A percentile compares a stretch with the other conserved stretches of the same genome.
phyloP scores from a whole-genome alignment of 2,329 filamentous ascomycete genomes.

The Phoma sp. region DNA sequence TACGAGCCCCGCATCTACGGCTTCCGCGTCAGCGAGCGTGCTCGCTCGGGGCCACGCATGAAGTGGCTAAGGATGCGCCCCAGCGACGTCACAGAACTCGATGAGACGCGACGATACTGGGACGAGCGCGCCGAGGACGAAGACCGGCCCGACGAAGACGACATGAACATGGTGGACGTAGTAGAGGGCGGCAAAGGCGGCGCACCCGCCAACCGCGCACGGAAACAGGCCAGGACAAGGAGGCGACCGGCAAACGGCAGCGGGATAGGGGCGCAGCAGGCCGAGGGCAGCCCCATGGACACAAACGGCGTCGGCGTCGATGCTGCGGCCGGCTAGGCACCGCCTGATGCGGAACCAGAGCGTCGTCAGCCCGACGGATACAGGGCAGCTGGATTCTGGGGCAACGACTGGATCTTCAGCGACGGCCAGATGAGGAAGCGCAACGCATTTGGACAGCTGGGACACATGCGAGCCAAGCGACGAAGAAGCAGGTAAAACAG shows the following conservation, averaged over 20 bases:
- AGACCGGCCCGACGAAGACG: slow-evolving; percentile 47
- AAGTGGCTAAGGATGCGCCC: slow-evolving; percentile 92
- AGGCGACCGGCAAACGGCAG: slow-evolving; percentile 44
- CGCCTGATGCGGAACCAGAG: neutral
- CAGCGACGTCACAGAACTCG: slow-evolving; percentile 77
- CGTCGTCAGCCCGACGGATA: neutral
- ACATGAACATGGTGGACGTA: slow-evolving; percentile 49
- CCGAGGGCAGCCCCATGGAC: slow-evolving; percentile 49
- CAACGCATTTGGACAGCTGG: neutral
- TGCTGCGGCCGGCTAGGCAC: slow-evolving; percentile 31
- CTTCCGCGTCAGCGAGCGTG: slow-evolving; percentile 90
- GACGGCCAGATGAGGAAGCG: neutral
- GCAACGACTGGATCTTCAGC: neutral
- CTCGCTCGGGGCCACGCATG: slow-evolving; percentile 91
- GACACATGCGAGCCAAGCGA: neutral
- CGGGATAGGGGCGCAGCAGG: slow-evolving; percentile 9
- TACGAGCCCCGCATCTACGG: slow-evolving; percentile 98
- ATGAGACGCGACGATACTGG: slow-evolving; percentile 67
- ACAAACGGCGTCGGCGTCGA: slow-evolving; percentile 48
- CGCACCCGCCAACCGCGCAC: slow-evolving; percentile 38
- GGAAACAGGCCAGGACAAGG: slow-evolving; percentile 47
- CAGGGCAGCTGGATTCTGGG: neutral
- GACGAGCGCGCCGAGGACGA: slow-evolving; percentile 53
- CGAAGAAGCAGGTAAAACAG: too few species aligned
- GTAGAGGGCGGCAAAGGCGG: slow-evolving; percentile 38